Evolutionary conservation across 2,329 filamentous ascomycete species (phyloP).

Genomic region (Aspergillus calidoustus): DNA sequence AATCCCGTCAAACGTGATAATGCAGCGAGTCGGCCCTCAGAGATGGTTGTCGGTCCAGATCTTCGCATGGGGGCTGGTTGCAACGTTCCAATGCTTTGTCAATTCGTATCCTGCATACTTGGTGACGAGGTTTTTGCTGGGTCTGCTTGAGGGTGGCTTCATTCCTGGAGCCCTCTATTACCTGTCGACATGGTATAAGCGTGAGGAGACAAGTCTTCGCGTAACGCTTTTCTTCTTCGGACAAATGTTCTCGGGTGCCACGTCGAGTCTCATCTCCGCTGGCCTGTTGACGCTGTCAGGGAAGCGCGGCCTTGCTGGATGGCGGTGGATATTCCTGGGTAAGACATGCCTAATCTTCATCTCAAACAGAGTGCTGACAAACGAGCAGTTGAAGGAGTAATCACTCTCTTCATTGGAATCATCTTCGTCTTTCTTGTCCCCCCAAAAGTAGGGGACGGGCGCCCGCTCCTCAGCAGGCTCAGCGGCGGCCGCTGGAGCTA

Average conservation of each 20-base stretch:
- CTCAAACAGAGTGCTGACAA: neutral
- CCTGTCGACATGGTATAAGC: slow-evolving; percentile 61
- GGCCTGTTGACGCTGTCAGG: slow-evolving; percentile 56
- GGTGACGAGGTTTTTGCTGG: slow-evolving; percentile 57
- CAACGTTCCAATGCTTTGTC: slow-evolving; percentile 60
- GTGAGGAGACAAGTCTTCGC: slow-evolving; percentile 56
- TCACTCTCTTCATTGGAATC: slow-evolving; percentile 53
- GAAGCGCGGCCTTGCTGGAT: slow-evolving; percentile 54
- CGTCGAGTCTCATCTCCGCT: slow-evolving; percentile 43
- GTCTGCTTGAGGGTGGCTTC: slow-evolving; percentile 60
- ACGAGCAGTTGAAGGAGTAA: slow-evolving; percentile 54
- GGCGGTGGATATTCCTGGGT: slow-evolving; percentile 61
- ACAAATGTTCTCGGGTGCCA: slow-evolving; percentile 57
- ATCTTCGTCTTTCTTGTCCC: slow-evolving; percentile 49
- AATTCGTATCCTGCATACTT: slow-evolving; percentile 54
- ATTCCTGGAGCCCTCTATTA: slow-evolving; percentile 56
- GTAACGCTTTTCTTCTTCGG: slow-evolving; percentile 62
- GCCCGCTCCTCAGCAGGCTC: slow-evolving; percentile 40
- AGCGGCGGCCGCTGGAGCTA: slow-evolving; percentile 46
- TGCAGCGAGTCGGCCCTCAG: slow-evolving; percentile 57
- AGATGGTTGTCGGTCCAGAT: slow-evolving; percentile 60
- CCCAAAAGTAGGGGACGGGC: slow-evolving; percentile 41
- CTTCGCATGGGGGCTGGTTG: slow-evolving; percentile 59
- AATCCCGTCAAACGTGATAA: slow-evolving; percentile 60
- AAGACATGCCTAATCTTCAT: neutral